phyloP scores from a whole-genome alignment of 305 asterid genomes.

The Ilex paraguariensis region DNA sequence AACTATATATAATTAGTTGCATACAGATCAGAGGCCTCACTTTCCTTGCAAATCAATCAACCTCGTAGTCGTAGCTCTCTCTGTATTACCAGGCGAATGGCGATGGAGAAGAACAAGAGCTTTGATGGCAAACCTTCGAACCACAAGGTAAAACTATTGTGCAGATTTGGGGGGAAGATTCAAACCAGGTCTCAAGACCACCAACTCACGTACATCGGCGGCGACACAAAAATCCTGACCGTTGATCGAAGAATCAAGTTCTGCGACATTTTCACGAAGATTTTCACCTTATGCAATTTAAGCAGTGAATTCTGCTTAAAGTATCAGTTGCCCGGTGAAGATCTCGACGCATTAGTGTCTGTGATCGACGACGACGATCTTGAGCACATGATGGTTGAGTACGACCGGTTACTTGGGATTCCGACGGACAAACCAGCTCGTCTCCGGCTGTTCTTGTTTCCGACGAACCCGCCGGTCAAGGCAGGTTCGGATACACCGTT shows the following conservation, averaged over 20 bases:
- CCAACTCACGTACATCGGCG: conserved; percentile 30
- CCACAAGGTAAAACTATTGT: conserved; percentile 32
- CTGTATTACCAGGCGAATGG: no score
- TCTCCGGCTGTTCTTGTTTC: conserved; percentile 57
- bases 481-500: conserved; percentile 13
- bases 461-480: conserved; percentile 13
- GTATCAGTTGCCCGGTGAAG: conserved; percentile 17
- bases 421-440: conserved; percentile 34
- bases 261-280: conserved; percentile 40
- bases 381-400: conserved; percentile 83
- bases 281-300: conserved; percentile 28
- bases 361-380: conserved; percentile 75
- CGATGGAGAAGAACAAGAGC: no score
- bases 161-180: conserved; percentile 34
- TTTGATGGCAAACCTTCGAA: background rate
- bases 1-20: no score
- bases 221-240: conserved; percentile 51
- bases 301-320: conserved; percentile 36
- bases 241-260: conserved; percentile 52
- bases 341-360: conserved; percentile 60
- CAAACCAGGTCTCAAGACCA: conserved; percentile 34
- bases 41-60: no score
- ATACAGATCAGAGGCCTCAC: no score
- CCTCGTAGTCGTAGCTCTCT: no score
- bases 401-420: conserved; percentile 52